Conservation (phyloP, 2,329 filamentous ascomycete genomes). For the Sarocladiaceae sp. region DNA sequence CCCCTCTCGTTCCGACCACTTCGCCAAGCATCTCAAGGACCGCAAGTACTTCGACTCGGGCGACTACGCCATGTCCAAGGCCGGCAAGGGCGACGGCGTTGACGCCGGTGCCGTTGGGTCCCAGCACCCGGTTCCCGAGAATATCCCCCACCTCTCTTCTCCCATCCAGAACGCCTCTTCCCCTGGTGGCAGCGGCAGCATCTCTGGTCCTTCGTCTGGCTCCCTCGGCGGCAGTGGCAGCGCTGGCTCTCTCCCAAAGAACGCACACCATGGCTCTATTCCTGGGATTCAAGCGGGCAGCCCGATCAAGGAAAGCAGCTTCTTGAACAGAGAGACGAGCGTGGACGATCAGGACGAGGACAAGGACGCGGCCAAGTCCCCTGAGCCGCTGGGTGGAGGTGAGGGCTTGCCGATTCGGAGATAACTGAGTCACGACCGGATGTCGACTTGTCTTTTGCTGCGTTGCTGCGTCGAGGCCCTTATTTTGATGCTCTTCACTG, state of each 20-base stretch:
- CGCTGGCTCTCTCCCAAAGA: constrained; percentile 27
- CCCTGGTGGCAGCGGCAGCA: constrained; percentile 15
- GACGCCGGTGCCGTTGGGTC: constrained; percentile 91
- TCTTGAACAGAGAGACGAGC: constrained; percentile 76
- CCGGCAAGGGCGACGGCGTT: constrained; percentile 89
- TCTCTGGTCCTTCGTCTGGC: constrained; percentile 11
- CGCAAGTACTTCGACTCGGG: constrained; percentile 98
- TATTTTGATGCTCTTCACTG: too few species aligned
- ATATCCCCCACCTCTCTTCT: constrained; percentile 82
- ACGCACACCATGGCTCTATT: constrained; percentile 34
- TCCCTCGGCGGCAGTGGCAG: constrained; percentile 24
- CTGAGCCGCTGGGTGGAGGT: constrained; percentile 9
- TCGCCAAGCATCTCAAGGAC: constrained; percentile 98
- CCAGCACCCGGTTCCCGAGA: constrained; percentile 90
- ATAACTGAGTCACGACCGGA: constrained; percentile 3
- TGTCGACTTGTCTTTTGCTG: too few species aligned
- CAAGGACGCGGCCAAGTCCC: constrained; percentile 34
- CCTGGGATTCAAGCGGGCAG: constrained; percentile 58
- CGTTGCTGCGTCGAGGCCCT: too few species aligned
- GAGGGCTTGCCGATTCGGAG: constrained; percentile 11
- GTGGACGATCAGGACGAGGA: constrained; percentile 44
- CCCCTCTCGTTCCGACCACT: constrained; percentile 89
- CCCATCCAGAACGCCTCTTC: constrained; percentile 39
- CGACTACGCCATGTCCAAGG: constrained; percentile 94
- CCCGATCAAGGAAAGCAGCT: constrained; percentile 86